A percentile compares a stretch with the other conserved stretches of the same genome.
These are phyloP conservation scores for Melampsora abietis-canadensis DNA, from an alignment of 1,284 basidiomycete species.

Conservation along the genomic window DNA sequence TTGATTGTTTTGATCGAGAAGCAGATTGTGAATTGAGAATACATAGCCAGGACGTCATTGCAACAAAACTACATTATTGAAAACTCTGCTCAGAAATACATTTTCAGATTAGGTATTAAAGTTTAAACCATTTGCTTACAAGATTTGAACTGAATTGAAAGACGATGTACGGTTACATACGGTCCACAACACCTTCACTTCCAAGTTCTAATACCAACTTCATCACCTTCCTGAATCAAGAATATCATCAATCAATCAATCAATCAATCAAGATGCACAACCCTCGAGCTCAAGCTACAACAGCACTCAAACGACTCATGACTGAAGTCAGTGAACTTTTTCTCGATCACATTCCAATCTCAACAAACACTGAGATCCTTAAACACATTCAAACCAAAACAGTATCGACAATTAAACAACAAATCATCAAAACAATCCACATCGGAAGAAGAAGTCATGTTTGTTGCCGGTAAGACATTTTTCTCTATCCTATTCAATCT, in stretches of 20 bases:
- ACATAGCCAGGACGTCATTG: neutral
- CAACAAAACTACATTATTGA: neutral
- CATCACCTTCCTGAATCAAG: no score
- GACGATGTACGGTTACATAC: no score
- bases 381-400: neutral
- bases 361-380: neutral
- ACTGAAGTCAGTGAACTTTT: conserved; percentile 14
- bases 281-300: conserved; percentile 39
- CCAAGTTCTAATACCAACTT: no score
- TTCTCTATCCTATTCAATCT: neutral
- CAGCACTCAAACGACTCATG: conserved; percentile 39
- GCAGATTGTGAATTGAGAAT: neutral
- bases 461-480: conserved; percentile 31
- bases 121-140: no score
- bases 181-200: no score
- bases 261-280: conserved; percentile 27
- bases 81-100: no score
- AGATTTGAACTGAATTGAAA: no score
- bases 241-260: no score
- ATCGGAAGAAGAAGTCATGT: conserved; percentile 35
- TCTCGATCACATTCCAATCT: neutral
- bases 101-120: no score
- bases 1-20: no score
- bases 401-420: conserved; percentile 43
- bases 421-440: conserved; percentile 24